phyloP scores from a whole-genome alignment of 352 stramenopile species.

The Phytophthora lateralis region DNA sequence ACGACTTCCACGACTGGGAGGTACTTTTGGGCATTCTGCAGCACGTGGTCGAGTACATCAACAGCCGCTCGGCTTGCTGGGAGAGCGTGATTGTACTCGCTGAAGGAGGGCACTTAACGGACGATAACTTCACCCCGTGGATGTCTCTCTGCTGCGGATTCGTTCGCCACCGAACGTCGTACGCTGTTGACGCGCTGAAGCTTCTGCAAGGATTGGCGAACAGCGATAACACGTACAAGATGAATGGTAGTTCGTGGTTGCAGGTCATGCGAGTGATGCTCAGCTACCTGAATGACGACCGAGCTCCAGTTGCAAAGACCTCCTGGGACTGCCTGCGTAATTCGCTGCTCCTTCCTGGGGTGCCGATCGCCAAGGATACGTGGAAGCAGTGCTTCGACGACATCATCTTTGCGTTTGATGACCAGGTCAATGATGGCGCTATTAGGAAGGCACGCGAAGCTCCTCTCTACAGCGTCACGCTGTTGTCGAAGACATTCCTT shows the following conservation, averaged over 20 bases:
- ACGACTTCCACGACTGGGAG: conserved; percentile 83
- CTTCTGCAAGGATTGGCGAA: conserved; percentile 77
- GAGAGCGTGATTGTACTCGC: conserved; percentile 77
- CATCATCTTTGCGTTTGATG: conserved; percentile 89
- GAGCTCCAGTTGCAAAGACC: conserved; percentile 75
- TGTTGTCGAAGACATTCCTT: conserved; percentile 88
- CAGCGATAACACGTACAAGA: conserved; percentile 75
- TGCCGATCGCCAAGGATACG: conserved; percentile 70
- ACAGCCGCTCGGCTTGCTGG: conserved; percentile 71
- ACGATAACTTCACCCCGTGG: conserved; percentile 84
- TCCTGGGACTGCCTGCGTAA: conserved; percentile 87
- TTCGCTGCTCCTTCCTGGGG: conserved; percentile 73
- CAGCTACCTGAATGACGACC: conserved; percentile 81
- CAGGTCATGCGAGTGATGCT: conserved; percentile 90
- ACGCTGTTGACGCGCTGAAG: conserved; percentile 76
- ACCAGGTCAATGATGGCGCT: conserved; percentile 70
- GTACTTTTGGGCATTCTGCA: conserved; percentile 76
- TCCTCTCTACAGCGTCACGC: conserved; percentile 79
- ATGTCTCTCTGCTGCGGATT: conserved; percentile 82
- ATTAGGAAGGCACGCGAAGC: conserved; percentile 67
- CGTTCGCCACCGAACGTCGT: conserved; percentile 78
- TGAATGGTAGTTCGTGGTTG: conserved; percentile 76
- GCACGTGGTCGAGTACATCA: conserved; percentile 81
- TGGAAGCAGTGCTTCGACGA: conserved; percentile 88
- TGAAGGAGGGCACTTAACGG: conserved; percentile 71